These are phyloP conservation scores for Urochloa ruziziensis DNA, from an alignment of 176 grass and related monocot species.

Conservation along the genomic window DNA sequence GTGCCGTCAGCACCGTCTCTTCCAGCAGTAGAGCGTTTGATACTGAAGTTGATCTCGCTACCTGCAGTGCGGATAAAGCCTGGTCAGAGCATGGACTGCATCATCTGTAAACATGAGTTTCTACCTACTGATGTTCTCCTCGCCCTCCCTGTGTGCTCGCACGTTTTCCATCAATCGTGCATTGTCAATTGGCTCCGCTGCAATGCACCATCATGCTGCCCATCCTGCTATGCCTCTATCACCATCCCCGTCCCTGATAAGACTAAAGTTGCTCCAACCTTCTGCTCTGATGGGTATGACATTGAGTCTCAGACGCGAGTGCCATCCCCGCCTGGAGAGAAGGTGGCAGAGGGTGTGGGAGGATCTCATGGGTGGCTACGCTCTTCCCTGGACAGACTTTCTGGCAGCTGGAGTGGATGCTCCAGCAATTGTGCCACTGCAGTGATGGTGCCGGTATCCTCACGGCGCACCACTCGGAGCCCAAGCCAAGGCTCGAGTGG, in stretches of 20 bases:
- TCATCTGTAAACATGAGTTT: neutral
- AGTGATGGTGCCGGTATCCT: slow-evolving; percentile 11
- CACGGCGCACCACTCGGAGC: slow-evolving; percentile 3
- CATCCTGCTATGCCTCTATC: slow-evolving; percentile 16
- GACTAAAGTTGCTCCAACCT: neutral
- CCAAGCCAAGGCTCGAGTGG: neutral
- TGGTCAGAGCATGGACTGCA: slow-evolving; percentile 1
- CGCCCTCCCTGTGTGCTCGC: slow-evolving; percentile 21
- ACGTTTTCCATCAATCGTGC: slow-evolving; percentile 36
- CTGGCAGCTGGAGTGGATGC: slow-evolving; percentile 29
- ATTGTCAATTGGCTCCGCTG: slow-evolving; percentile 17
- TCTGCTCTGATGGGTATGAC: slow-evolving; percentile 24
- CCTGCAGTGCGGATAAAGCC: neutral
- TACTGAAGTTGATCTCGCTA: slow-evolving; percentile 23
- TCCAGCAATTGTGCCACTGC: slow-evolving; percentile 31
- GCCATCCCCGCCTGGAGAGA: neutral
- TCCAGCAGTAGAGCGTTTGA: slow-evolving; percentile 34
- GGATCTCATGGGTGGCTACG: slow-evolving; percentile 19
- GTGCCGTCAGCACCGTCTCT: slow-evolving; percentile 35
- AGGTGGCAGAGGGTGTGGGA: slow-evolving; percentile 27
- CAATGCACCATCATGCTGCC: neutral
- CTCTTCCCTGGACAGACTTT: slow-evolving; percentile 40
- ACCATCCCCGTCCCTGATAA: neutral
- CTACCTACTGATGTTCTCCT: neutral
- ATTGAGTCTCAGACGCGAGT: slow-evolving; percentile 26